Percentiles rank a stretch among this genome's conserved stretches.
Evolutionary conservation across 2,329 filamentous ascomycete species (phyloP).

Genomic region (Cadophora malorum): DNA sequence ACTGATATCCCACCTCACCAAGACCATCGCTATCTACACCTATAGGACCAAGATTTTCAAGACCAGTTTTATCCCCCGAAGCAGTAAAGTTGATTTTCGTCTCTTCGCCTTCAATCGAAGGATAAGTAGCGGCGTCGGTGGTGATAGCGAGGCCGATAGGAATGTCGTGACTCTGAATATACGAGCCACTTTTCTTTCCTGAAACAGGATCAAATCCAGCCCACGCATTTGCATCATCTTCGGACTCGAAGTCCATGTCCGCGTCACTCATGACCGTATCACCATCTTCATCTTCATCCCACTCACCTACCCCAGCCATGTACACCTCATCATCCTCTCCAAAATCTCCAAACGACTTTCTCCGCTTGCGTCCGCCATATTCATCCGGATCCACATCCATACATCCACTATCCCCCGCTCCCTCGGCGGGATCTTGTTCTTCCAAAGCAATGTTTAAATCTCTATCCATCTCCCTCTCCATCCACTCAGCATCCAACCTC

Average conservation of each 20-base stretch:
- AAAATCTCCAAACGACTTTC: neutral
- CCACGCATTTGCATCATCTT: neutral
- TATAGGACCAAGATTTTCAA: constrained; percentile 21
- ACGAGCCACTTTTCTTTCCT: neutral
- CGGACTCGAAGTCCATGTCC: neutral
- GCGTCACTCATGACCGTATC: neutral
- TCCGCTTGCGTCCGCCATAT: neutral
- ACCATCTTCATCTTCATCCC: constrained; percentile 3
- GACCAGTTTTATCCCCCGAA: neutral
- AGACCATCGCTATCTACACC: constrained; percentile 29
- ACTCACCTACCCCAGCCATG: neutral
- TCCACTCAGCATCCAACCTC: constrained; percentile 15
- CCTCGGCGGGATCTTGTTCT: no score
- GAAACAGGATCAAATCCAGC: neutral
- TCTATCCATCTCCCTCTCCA: neutral
- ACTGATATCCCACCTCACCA: constrained; percentile 16
- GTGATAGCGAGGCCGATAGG: neutral
- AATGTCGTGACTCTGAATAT: neutral
- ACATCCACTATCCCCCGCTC: no score
- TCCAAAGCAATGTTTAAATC: neutral
- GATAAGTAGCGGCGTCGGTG: neutral
- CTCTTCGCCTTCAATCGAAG: neutral
- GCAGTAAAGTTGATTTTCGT: neutral
- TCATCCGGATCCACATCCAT: neutral
- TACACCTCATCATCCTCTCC: neutral